These are phyloP conservation scores for Calocybe gangraenosa DNA, from an alignment of 768 basidiomycete genomes.

Conservation along the genomic window DNA sequence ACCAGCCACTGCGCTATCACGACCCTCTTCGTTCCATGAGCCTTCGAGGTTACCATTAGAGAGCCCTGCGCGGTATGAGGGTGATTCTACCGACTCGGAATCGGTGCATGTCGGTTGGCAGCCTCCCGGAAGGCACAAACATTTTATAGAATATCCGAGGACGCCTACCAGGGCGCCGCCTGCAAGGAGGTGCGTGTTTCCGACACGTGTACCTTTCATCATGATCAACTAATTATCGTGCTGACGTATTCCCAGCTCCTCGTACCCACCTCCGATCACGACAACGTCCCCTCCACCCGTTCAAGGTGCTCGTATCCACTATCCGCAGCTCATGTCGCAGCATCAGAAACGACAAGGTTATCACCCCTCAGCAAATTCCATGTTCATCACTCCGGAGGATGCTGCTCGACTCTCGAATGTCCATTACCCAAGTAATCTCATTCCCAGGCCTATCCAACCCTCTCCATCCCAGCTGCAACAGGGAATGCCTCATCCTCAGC, in stretches of 20 bases:
- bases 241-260: slow-evolving; percentile 17
- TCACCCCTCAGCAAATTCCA: slow-evolving; percentile 69
- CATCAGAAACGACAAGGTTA: slow-evolving; percentile 80
- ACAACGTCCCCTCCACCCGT: slow-evolving; percentile 68
- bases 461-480: slow-evolving; percentile 14
- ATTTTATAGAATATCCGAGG: slow-evolving; percentile 13
- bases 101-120: slow-evolving; percentile 24
- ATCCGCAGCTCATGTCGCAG: slow-evolving; percentile 73
- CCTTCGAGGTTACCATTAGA: slow-evolving; percentile 58
- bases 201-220: slow-evolving; percentile 2
- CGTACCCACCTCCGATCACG: slow-evolving; percentile 57
- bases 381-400: slow-evolving; percentile 47
- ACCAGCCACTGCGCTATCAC: slow-evolving; percentile 27
- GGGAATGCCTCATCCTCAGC: slow-evolving; percentile 16
- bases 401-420: slow-evolving; percentile 22
- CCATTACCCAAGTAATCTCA: slow-evolving; percentile 13
- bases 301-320: slow-evolving; percentile 43
- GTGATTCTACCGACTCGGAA: slow-evolving; percentile 44
- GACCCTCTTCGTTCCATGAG: slow-evolving; percentile 29
- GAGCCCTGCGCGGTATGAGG: slow-evolving; percentile 53
- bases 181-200: slow-evolving; percentile 30
- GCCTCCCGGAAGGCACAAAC: slow-evolving; percentile 21
- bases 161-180: slow-evolving; percentile 23
- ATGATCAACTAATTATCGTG: neutral
- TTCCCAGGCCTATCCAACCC: slow-evolving; percentile 11